Evolutionary conservation across 2,329 filamentous ascomycete species (phyloP), one percentile per base, ranked within the genome.

Genomic region (Epichloe uncinata): DNA sequence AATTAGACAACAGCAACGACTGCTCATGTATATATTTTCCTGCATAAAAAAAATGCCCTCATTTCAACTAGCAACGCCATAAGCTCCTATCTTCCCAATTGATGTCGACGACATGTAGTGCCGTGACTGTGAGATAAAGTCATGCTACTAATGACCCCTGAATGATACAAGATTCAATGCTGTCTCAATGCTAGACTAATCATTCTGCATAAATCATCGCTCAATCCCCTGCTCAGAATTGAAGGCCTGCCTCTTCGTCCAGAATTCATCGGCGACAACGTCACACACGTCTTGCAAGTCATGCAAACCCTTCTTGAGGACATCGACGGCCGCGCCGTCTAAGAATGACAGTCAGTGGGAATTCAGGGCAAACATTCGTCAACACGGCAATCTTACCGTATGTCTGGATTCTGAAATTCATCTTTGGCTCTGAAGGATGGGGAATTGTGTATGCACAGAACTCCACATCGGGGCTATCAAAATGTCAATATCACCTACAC

Each of bases 401-500:
- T 57, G 91, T 98, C 69, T 98, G 93, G 55, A 98, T 97, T 61
- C 93, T 81, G 54, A 98, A 73, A 63, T 97, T 95, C 91, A 98
- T 95, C 70, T 95, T 93, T 40, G 83, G 73, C 68, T 98, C 93
- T 38, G 90, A 95, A 47, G 93, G 93, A 69, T 98, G 93, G 33
- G 93, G 93, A 54, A 98, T 97, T 7, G 91, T 87, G 68, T 98
- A 98, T 53, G 91, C 93, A 69, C 93, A 97, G 70, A 98, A 96
- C 66, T 98, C 93, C 53, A 98, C 93, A 55, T 93, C 82, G 33
- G 93, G 91, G 66, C 91, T 97, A 56, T 48, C 20, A 13, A 48
- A 11, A 41, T 22, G 49, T 57, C 43, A 56, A 49, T 43, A 26
- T 46, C 13, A 16, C 18, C 16, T 37, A n/a, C 6, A 11, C 15